phyloP scores from a whole-genome alignment of 2,329 filamentous ascomycete species.

The Fusarium equiseti region DNA sequence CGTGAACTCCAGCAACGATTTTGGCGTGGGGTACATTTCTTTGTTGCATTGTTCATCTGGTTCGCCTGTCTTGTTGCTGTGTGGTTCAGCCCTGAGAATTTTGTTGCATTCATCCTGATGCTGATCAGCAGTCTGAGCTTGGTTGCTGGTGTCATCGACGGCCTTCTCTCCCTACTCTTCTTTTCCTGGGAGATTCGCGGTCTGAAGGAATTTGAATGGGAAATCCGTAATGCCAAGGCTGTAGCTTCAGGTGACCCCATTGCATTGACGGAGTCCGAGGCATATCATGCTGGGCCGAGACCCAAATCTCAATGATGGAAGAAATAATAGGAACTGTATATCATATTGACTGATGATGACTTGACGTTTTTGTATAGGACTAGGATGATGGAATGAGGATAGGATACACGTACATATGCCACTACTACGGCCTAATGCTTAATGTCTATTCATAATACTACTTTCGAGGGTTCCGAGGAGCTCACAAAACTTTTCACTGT shows the following conservation, averaged over 20 bases:
- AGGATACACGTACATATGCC: conserved; percentile 31
- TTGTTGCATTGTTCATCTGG: conserved; percentile 72
- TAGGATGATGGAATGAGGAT: conserved; percentile 41
- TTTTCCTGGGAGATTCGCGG: conserved; percentile 85
- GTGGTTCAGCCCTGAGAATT: conserved; percentile 86
- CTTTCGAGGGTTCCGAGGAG: conserved; percentile 12
- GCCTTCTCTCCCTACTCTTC: conserved; percentile 88
- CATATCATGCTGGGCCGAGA: conserved; percentile 21
- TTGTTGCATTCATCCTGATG: conserved; percentile 83
- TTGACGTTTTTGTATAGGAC: conserved; percentile 34
- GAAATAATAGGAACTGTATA: conserved; percentile 1
- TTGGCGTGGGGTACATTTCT: conserved; percentile 81
- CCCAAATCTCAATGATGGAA: conserved; percentile 36
- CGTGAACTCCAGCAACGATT: conserved; percentile 80
- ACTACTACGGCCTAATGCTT: conserved; percentile 35
- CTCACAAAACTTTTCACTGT: not conserved
- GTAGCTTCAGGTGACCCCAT: conserved; percentile 51
- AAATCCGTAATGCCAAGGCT: conserved; percentile 77
- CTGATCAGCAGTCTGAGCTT: conserved; percentile 83
- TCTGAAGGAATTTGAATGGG: conserved; percentile 93
- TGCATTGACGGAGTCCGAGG: conserved; percentile 37
- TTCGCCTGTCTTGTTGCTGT: conserved; percentile 82
- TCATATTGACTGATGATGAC: conserved; percentile 34
- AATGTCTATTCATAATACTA: conserved; percentile 48
- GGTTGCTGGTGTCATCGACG: conserved; percentile 81